These are phyloP conservation scores for Boeremia exigua DNA, from an alignment of 2,329 filamentous ascomycete species.

Conservation along the genomic window DNA sequence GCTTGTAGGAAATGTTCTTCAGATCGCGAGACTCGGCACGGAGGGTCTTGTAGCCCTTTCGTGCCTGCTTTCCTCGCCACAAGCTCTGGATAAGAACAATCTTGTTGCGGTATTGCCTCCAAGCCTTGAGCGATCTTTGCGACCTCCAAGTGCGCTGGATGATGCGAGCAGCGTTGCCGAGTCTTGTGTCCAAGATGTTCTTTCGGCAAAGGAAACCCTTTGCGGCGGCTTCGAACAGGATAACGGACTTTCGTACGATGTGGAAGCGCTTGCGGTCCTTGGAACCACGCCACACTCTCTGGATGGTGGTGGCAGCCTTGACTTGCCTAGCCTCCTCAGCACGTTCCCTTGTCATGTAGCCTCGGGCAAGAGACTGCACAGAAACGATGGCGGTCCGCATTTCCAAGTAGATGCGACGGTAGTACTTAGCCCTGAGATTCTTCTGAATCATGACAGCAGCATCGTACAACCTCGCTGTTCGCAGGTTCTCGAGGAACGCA, in stretches of 20 bases:
- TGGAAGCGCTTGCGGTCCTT: conserved; percentile 85
- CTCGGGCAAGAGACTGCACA: conserved; percentile 80
- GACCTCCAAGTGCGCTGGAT: conserved; percentile 93
- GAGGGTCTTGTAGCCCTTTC: conserved; percentile 84
- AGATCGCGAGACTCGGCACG: conserved; percentile 96
- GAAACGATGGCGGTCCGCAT: conserved; percentile 80
- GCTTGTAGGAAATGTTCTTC: conserved; percentile 99
- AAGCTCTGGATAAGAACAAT: conserved; percentile 88
- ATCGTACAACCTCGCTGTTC: conserved; percentile 87
- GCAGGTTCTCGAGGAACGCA: conserved; percentile 92
- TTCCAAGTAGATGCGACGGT: conserved; percentile 87
- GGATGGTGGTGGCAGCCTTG: conserved; percentile 91
- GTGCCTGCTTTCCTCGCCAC: conserved; percentile 84
- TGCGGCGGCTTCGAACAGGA: conserved; percentile 85
- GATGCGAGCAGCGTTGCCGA: conserved; percentile 86
- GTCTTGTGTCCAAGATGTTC: conserved; percentile 90
- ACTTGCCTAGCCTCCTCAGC: conserved; percentile 82
- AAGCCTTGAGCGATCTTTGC: conserved; percentile 76
- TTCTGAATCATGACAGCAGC: conserved; percentile 99
- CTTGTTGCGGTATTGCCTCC: conserved; percentile 89
- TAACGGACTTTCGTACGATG: conserved; percentile 79
- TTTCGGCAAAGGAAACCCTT: conserved; percentile 92
- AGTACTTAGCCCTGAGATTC: conserved; percentile 95
- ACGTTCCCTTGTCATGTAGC: conserved; percentile 75
- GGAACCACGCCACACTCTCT: conserved; percentile 91